phyloP scores from a whole-genome alignment of 495 filamentous ascomycete species.

The Tuber magnatum region DNA sequence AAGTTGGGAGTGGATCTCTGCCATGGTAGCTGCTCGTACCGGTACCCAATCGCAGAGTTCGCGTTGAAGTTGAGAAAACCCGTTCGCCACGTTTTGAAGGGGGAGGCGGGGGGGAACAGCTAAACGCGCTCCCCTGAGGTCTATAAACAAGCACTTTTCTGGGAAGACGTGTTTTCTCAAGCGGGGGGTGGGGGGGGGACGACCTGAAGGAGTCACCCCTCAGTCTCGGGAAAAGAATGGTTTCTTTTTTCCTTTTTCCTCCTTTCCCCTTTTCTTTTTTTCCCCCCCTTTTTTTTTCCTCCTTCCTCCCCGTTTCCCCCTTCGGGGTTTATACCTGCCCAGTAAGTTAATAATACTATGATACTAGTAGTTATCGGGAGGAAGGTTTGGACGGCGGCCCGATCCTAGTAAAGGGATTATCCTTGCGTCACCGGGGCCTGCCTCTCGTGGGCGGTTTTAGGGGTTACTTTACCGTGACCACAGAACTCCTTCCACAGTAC shows the following conservation, averaged over 20 bases:
- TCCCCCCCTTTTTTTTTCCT: not conserved
- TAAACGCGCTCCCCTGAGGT: not conserved
- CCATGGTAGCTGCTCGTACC: conserved; percentile 10
- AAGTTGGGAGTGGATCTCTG: conserved; percentile 70
- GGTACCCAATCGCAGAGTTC: not conserved
- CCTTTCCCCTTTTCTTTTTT: not conserved
- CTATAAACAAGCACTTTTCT: not conserved
- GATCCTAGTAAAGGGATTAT: not conserved
- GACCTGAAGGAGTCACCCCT: not conserved
- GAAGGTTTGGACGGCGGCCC: not conserved
- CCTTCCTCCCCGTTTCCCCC: not conserved
- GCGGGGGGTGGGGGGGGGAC: not conserved
- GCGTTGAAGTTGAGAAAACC: not conserved
- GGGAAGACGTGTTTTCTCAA: conserved; percentile 2
- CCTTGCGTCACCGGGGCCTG: not conserved
- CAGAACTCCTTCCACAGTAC: too few species aligned
- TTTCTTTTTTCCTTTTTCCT: not conserved
- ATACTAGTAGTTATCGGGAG: not conserved
- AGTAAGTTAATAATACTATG: not conserved
- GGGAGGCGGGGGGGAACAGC: not conserved
- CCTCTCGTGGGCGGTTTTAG: not conserved
- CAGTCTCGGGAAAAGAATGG: not conserved
- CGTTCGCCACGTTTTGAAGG: not conserved
- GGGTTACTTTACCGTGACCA: not conserved
- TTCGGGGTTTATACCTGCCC: not conserved